phyloP scores from a whole-genome alignment of 345 rosid species.

The Citrus glauca region DNA sequence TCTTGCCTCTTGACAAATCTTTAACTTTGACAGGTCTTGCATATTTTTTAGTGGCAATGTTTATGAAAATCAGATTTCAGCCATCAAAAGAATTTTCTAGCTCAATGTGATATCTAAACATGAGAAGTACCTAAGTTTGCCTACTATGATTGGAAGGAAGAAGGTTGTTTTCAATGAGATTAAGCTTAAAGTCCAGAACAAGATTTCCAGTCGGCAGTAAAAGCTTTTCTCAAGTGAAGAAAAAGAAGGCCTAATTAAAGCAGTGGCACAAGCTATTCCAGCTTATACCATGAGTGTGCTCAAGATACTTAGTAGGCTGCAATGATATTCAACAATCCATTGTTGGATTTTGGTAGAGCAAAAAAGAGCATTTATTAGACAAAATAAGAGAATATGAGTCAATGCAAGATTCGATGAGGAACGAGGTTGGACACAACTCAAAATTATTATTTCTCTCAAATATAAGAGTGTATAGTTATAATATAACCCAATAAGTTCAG shows the following conservation, averaged over 20 bases:
- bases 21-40: not conserved
- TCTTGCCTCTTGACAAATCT: not conserved
- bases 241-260: not conserved
- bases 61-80: not conserved
- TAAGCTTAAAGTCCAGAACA: not conserved
- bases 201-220: not conserved
- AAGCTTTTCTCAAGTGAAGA: not conserved
- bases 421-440: too few species aligned
- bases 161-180: not conserved
- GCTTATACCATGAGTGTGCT: not conserved
- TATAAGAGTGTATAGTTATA: too few species aligned
- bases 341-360: not conserved
- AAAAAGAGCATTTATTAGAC: not conserved
- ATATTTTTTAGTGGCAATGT: not conserved
- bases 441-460: too few species aligned
- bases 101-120: not conserved
- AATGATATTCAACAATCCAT: not conserved
- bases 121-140: not conserved
- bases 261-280: not conserved
- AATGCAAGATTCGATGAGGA: too few species aligned
- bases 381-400: not conserved
- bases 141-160: not conserved
- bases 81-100: not conserved
- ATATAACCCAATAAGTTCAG: too few species aligned
- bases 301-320: not conserved